A percentile compares a stretch with the other conserved stretches of the same genome.
These are phyloP conservation scores for Zizania latifolia DNA, from an alignment of 176 grass and related monocot species.

Conservation along the genomic window DNA sequence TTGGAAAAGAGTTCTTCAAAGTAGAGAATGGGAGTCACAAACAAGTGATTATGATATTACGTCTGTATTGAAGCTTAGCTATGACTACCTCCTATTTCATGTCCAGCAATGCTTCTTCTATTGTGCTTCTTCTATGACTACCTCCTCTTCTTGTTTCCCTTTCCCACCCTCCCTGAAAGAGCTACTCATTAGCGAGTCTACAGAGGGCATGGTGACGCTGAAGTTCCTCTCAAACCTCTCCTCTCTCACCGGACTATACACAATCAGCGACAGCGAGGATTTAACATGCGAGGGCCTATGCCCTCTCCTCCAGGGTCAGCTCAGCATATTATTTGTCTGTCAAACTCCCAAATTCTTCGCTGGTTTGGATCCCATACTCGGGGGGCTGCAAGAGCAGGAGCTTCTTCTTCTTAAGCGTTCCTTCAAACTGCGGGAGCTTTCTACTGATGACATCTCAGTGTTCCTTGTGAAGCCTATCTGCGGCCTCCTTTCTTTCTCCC, in stretches of 20 bases:
- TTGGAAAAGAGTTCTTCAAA: conserved; percentile 6
- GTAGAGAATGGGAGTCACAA: conserved; percentile 17
- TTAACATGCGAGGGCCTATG: too few relatives aligned
- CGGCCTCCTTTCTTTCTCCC: not conserved
- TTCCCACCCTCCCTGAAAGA: too few relatives aligned
- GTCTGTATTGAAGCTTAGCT: conserved; percentile 29
- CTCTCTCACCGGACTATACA: not conserved
- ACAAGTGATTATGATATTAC: not conserved
- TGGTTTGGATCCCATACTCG: not conserved
- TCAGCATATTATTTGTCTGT: rapidly evolving
- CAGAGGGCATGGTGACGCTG: not conserved
- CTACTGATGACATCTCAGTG: rapidly evolving
- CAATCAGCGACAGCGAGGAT: too few relatives aligned
- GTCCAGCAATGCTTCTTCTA: conserved; percentile 12
- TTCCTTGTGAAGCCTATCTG: not conserved
- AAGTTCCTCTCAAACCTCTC: not conserved
- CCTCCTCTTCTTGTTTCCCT: too few relatives aligned
- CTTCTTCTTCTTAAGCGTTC: not conserved
- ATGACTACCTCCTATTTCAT: not conserved
- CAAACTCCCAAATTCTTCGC: not conserved
- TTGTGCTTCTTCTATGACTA: too few relatives aligned
- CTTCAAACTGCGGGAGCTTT: not conserved
- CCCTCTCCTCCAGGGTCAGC: too few relatives aligned
- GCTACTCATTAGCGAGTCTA: rapidly evolving
- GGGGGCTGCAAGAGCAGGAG: not conserved